Conservation (phyloP, 805 yeast genomes). For the Starmerella vaccinii region DNA sequence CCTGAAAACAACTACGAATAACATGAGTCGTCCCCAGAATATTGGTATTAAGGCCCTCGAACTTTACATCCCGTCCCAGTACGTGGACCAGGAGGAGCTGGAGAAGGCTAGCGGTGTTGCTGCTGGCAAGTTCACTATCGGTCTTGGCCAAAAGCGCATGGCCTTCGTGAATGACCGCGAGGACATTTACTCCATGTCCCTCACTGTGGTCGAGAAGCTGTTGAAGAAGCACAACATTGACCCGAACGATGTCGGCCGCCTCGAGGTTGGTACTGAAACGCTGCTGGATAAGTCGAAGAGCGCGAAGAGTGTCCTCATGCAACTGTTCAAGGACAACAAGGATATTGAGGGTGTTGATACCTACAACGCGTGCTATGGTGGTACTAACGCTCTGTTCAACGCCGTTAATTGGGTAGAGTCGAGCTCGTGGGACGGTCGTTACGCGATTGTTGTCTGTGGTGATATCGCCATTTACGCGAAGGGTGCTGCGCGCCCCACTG, state of each 20-base stretch:
- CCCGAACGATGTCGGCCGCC: conserved; percentile 71
- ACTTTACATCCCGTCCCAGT: conserved; percentile 71
- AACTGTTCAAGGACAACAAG: conserved; percentile 74
- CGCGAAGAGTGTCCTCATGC: conserved; percentile 91
- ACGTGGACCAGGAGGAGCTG: conserved; percentile 77
- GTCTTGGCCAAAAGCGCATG: conserved; percentile 98
- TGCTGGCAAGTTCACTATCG: conserved; percentile 94
- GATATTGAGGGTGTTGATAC: conserved; percentile 96
- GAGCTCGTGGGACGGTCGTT: conserved; percentile 94
- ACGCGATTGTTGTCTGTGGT: conserved; percentile 93
- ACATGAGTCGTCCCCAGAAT: conserved; percentile 49
- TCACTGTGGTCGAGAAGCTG: conserved; percentile 74
- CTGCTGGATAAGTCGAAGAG: conserved; percentile 93
- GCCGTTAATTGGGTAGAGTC: conserved; percentile 94
- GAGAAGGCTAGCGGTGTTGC: conserved; percentile 80
- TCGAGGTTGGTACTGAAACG: conserved; percentile 98
- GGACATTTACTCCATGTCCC: conserved; percentile 87
- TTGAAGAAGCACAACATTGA: conserved; percentile 76
- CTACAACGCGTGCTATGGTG: conserved; percentile 96
- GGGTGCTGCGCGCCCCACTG: conserved; percentile 98
- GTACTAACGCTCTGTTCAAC: conserved; percentile 89
- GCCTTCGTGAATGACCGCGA: conserved; percentile 94
- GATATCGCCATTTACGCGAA: conserved; percentile 95
- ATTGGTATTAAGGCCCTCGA: conserved; percentile 96
- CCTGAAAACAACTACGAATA: background rate